phyloP scores from a whole-genome alignment of 176 grass and related monocot genomes.

The Musa itinerans region DNA sequence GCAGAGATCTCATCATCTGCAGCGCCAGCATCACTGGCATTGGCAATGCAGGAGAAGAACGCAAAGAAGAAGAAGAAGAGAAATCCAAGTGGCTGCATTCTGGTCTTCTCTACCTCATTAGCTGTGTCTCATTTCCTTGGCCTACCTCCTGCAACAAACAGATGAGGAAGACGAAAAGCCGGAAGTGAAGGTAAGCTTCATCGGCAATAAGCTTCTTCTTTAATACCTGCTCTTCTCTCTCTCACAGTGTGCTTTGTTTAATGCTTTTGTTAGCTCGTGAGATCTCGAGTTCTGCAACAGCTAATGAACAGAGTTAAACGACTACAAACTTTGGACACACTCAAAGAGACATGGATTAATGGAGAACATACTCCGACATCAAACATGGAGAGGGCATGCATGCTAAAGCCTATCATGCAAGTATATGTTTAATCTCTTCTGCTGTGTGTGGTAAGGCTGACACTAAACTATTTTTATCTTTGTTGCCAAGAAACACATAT shows the following conservation, averaged over 20 bases:
- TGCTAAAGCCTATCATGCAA: slow-evolving; percentile 37
- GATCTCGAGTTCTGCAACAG: slow-evolving; percentile 4
- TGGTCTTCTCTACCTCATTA: slow-evolving; percentile 9
- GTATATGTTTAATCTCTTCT: slow-evolving; percentile 43
- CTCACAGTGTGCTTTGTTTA: too few species aligned
- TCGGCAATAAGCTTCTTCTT: too few species aligned
- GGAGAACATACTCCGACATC: slow-evolving; percentile 39
- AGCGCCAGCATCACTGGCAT: slow-evolving; percentile 19
- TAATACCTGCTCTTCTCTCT: too few species aligned
- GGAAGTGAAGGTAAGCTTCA: not conserved
- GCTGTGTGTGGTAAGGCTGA: slow-evolving; percentile 10
- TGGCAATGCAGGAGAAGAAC: slow-evolving; percentile 1
- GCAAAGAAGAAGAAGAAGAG: slow-evolving; percentile 20
- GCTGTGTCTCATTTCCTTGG: slow-evolving; percentile 20
- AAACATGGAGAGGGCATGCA: slow-evolving; percentile 77
- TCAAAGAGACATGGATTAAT: slow-evolving; percentile 24
- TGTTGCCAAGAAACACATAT: slow-evolving; percentile 1
- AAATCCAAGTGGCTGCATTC: not conserved
- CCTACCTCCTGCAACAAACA: slow-evolving; percentile 18
- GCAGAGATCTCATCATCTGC: slow-evolving; percentile 30
- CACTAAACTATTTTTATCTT: slow-evolving; percentile 30
- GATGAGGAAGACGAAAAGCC: not conserved
- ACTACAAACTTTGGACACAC: not conserved
- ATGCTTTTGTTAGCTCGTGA: not conserved
- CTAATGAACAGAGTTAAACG: not conserved